Conservation (phyloP, 2,329 filamentous ascomycete genomes). For the Clathrospora elynae region DNA sequence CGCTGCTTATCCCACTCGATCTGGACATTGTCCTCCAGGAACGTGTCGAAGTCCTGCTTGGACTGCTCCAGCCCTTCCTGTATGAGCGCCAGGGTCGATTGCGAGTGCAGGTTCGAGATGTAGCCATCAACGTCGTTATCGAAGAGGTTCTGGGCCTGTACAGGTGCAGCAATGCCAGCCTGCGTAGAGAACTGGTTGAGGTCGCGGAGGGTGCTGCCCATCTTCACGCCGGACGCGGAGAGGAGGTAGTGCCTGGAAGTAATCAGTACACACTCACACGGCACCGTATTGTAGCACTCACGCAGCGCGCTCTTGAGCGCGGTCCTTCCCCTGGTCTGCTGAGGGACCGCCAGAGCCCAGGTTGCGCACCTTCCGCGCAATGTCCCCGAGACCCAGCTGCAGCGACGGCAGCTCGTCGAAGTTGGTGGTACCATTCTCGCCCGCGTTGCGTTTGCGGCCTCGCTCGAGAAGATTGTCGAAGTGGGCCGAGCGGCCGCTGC, state of each 20-base stretch:
- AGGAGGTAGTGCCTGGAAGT: constrained; percentile 81
- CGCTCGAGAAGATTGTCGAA: constrained; percentile 69
- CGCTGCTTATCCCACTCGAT: constrained; percentile 96
- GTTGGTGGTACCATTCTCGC: constrained; percentile 62
- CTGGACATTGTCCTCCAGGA: constrained; percentile 91
- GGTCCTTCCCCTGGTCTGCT: constrained; percentile 53
- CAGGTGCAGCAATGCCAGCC: constrained; percentile 65
- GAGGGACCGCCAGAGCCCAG: constrained; percentile 75
- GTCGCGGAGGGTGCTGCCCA: constrained; percentile 82
- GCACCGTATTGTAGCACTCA: no score
- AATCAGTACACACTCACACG: constrained; percentile 19
- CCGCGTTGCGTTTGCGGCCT: constrained; percentile 69
- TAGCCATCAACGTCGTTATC: constrained; percentile 70
- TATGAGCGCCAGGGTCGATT: constrained; percentile 90
- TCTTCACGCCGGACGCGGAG: constrained; percentile 90
- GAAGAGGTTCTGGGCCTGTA: constrained; percentile 48
- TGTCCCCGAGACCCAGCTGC: constrained; percentile 89
- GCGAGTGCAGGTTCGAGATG: constrained; percentile 82
- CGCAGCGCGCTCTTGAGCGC: constrained; percentile 56
- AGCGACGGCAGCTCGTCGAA: constrained; percentile 84
- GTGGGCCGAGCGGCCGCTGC: constrained; percentile 59
- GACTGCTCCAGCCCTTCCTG: constrained; percentile 88
- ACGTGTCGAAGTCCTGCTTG: constrained; percentile 87
- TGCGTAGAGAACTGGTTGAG: constrained; percentile 74
- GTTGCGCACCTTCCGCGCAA: constrained; percentile 74